Base-by-base conservation (phyloP, 1,284 basidiomycete genomes). In the Trametes sp. region DNA sequence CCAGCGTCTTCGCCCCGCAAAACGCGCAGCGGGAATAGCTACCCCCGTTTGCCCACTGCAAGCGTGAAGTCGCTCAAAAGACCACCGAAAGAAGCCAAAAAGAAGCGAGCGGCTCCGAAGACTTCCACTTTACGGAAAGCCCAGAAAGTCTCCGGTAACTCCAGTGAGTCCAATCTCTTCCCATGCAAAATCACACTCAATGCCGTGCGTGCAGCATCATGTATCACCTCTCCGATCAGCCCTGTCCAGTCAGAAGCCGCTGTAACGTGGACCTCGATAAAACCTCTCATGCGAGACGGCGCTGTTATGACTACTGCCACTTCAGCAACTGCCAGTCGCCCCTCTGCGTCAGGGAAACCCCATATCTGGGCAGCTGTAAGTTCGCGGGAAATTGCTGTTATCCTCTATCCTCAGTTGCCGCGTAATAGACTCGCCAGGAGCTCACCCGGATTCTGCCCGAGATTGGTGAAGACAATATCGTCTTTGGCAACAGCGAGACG, bases 341-440 rank as follows among this genome's bases (percentile, higher is more conserved):
- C 44, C 7, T 26, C 19, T 24, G 1, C 23, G 4, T 53, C 26
- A 11, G 29, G 31, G 19, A 48, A 19, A 24, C 57, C 57, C 19
- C 57, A 31, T 10, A 54, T 59, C 19, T 59, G 57, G 57, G 57
- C 57, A 28, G 19, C 51, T 8, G 57, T 54, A 24, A 35, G 57
- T 33, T 13, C 9, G 44, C 31, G 11, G 1, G n/a, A 11, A 5
- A 16, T 24, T 38, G 16, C 11, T 46, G 11, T 26, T 14, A 3
- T 26, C 14, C 24, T 2, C 1, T 24, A 31, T 21, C 9, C 31
- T 35, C 23, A 24, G 13, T 45, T 2, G 2, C 29, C 28, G 46
- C 33, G 13, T 31, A 31, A 23, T 36, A 71, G 70, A 65, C n/a
- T 33, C 68, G 61, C 51, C 46, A 66, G 16, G 70, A 70, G 21